Evolutionary conservation across 1,139 yeast genomes (phyloP), one percentile per base, ranked within the genome.

Genomic region (Suhomyces ambrosiae): DNA sequence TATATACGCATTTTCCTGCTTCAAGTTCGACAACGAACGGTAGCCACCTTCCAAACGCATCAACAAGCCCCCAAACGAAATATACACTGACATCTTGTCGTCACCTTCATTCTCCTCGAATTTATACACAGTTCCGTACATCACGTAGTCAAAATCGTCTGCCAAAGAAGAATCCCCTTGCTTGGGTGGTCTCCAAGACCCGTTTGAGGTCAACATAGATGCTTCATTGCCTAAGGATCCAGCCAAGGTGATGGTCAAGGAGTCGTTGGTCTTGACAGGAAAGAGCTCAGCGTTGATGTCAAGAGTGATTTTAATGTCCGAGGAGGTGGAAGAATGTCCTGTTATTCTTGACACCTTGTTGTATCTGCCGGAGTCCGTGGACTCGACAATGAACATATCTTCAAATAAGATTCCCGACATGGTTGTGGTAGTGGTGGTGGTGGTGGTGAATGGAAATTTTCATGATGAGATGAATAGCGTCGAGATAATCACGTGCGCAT

Each of bases 71-170:
- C 99, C 99, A 63, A 90, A 92, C 5, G 97, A 89, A 46, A 89
- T 86, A 61, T 88, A 92, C 18, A 92, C 96, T 17, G 95, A 82
- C 68, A 87, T 85, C 53, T 71, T 70, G 54, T 80, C 85, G 56
- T 80, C 84, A 45, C 80, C 84, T 30, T 77, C 69, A 47, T 84
- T 82, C 65, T 92, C 98, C 61, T 92, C 97, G 58, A 94, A 92
- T 63, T 92, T 89, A 73, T 94, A 94, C 33, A 94, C 95, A 11
- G 97, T 90, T 42, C 99, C 99, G 62, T 90, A 84, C 97, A 92
- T 92, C 52, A 92, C 97, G 55, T 94, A 94, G 60, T 94, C 98
- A 66, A 89, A 92, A 58, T 92, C 97, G 59, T 92, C 97, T 44
- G 97, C 96, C 56, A 92, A 74, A 2, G 94, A 79, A 53, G 84